A percentile compares a stretch with the other conserved stretches of the same genome.
Conservation (phyloP, 768 basidiomycete species). For the Lepiota brunneoincarnata region DNA sequence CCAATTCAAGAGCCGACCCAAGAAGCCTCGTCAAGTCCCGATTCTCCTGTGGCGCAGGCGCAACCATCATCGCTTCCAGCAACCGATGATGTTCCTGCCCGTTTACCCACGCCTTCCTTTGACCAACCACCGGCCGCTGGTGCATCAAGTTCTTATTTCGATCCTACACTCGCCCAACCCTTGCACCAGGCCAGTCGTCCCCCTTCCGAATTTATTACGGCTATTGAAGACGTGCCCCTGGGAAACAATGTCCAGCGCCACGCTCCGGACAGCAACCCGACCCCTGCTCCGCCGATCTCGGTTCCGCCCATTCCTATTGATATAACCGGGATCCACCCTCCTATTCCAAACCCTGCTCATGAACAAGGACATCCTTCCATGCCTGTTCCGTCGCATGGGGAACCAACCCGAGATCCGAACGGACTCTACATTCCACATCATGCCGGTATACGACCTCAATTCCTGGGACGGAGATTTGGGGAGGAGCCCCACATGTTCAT, state of each 20-base stretch:
- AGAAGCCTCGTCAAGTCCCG: not conserved
- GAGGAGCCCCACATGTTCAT: not conserved
- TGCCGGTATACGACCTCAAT: constrained; percentile 2
- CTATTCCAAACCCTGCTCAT: too few relatives aligned
- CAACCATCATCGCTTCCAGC: too few relatives aligned
- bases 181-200: not conserved
- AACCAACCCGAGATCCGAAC: not conserved
- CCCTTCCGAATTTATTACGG: too few relatives aligned
- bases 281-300: not conserved
- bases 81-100: not conserved
- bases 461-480: constrained; percentile 2
- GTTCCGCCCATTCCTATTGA: constrained; percentile 8
- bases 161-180: not conserved
- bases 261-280: not conserved
- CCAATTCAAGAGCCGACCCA: not conserved
- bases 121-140: not conserved
- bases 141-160: not conserved
- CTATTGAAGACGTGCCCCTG: too few relatives aligned
- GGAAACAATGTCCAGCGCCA: too few relatives aligned
- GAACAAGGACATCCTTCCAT: not conserved
- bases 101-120: constrained; percentile 5
- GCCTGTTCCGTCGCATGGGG: not conserved
- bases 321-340: not conserved
- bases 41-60: not conserved
- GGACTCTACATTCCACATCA: constrained; percentile 1